These are phyloP conservation scores for Phytopythium chamaehyphon DNA, from an alignment of 352 stramenopile genomes.

Conservation along the genomic window DNA sequence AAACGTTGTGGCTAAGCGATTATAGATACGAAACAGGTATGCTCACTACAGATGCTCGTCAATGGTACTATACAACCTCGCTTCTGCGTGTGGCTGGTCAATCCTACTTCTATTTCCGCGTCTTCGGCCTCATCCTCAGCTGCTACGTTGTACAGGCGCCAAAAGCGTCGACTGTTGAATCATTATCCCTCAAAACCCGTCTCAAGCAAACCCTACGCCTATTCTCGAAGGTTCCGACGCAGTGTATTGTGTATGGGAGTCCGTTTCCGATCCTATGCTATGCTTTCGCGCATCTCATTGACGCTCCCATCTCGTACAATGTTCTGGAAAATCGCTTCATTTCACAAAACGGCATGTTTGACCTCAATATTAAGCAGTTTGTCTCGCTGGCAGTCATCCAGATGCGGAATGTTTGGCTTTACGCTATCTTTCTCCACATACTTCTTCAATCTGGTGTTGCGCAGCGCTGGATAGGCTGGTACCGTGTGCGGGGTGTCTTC, in stretches of 20 bases:
- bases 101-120: constrained; percentile 30
- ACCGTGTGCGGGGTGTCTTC: constrained; percentile 8
- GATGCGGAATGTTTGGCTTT: constrained; percentile 44
- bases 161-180: constrained; percentile 8
- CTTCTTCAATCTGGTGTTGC: constrained; percentile 14
- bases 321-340: constrained; percentile 28
- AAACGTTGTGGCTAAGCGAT: constrained; percentile 34
- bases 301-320: constrained; percentile 36
- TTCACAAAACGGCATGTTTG: constrained; percentile 21
- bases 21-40: constrained; percentile 35
- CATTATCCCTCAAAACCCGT: not conserved
- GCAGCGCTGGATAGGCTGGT: constrained; percentile 15
- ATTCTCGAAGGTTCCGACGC: constrained; percentile 38
- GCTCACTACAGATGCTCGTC: constrained; percentile 17
- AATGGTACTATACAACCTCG: constrained; percentile 29
- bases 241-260: constrained; percentile 49
- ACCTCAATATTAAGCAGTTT: constrained; percentile 23
- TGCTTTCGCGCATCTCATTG: constrained; percentile 38
- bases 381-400: constrained; percentile 29
- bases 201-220: constrained; percentile 14
- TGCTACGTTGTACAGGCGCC: constrained; percentile 20
- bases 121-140: constrained; percentile 21
- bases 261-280: constrained; percentile 42
- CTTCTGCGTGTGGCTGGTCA: constrained; percentile 29
- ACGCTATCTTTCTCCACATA: constrained; percentile 26